A percentile compares a stretch with the other conserved stretches of the same genome.
phyloP scores from a whole-genome alignment of 208 protist genomes.

The Angomonas desouzai region DNA sequence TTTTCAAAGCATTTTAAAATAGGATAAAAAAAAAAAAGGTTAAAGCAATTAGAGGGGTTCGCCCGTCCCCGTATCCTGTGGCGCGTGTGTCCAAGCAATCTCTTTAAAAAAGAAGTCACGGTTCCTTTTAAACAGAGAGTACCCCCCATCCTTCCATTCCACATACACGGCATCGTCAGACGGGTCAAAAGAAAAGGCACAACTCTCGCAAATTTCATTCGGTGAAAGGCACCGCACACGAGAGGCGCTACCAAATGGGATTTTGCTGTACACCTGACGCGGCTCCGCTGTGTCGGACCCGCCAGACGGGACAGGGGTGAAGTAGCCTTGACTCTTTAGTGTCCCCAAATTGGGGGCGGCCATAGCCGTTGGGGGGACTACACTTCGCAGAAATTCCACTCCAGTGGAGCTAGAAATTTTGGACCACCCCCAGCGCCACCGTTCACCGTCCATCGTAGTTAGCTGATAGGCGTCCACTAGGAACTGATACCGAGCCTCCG shows the following conservation, averaged over 20 bases:
- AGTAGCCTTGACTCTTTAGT: neutral
- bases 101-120: conserved; percentile 40
- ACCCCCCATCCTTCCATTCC: conserved; percentile 65
- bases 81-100: neutral
- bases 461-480: conserved; percentile 38
- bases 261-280: neutral
- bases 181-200: neutral
- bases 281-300: neutral
- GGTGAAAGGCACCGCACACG: conserved; percentile 1
- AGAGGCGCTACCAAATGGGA: neutral
- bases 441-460: conserved; percentile 21
- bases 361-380: neutral
- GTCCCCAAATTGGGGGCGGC: neutral
- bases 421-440: conserved; percentile 77
- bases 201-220: neutral
- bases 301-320: neutral
- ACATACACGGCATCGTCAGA: conserved; percentile 31
- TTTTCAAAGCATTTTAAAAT: neutral
- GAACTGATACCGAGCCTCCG: conserved; percentile 12
- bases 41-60: too few species aligned
- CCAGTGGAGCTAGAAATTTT: conserved; percentile 53
- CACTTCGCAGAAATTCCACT: conserved; percentile 38
- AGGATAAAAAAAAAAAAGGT: conserved; percentile 6
- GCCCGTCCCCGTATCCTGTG: too few species aligned
- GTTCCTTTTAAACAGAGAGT: conserved; percentile 48